Base-by-base conservation (phyloP, 1,139 yeast species). In the Debaryomyces fabryi region DNA sequence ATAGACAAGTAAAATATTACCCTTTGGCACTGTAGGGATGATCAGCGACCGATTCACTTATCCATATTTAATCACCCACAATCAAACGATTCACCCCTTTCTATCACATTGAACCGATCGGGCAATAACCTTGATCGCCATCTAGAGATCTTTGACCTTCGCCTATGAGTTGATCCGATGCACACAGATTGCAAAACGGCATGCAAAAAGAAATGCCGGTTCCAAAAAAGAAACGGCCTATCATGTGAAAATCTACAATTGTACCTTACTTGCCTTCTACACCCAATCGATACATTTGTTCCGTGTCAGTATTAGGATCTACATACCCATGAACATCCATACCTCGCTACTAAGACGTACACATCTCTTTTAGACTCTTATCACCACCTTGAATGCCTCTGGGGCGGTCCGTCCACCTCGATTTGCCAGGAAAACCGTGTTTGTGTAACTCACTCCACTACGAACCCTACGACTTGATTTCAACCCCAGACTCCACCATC, bases 371-470 rank as follows among this genome's bases (percentile, higher is more conserved):
- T 1, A 12, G 9, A 20, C 21, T 13, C 38, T 35, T 20, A 21
- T n/a, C 25, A 35, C 38, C 38, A 33, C 20, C n/a, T 9, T 10
- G 2, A 34, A 34, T 32, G 7, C n/a, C 37, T 35, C 38, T 35
- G 25, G 38, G 38, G 38, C 40, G 40, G 40, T 37, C 30, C n/a
- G 15, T 21, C 15, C 38, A 18, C 21, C 38, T 34, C 24, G 37
- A 21, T 36, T 16, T n/a, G 3, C 13, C 30, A 12, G n/a, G 29
- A 25, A 25, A 25, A 39, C 42, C 42, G 42, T 27, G 42, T 39
- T 39, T 39, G 42, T 39, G 42, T 39, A 27, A 39, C 33, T 27
- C 24, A 25, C 33, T 16, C 39, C 32, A 23, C 40, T 6, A 25
- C 15, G 30, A 23, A n/a, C 20, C 30, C 20, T 10, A 25, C 9